phyloP scores from a whole-genome alignment of 2,329 filamentous ascomycete species.

The Celoporthe dispersa region DNA sequence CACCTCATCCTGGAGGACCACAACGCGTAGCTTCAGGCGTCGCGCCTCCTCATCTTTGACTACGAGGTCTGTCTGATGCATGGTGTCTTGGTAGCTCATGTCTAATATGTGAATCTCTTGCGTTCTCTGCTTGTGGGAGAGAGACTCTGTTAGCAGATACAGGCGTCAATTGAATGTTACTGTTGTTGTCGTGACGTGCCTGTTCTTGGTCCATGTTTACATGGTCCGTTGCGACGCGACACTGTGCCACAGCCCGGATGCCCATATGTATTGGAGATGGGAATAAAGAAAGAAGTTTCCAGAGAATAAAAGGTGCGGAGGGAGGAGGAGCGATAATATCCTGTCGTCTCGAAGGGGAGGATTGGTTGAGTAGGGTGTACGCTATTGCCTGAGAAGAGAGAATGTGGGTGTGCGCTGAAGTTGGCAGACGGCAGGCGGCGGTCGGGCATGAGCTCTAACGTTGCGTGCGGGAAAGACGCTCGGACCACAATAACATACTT shows the following conservation, averaged over 20 bases:
- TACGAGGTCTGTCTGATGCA: slow-evolving; percentile 69
- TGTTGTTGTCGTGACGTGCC: slow-evolving; percentile 36
- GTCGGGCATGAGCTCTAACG: neutral
- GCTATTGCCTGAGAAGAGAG: slow-evolving; percentile 6
- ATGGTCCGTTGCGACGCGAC: slow-evolving; percentile 36
- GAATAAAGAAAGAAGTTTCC: neutral
- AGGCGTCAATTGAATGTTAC: neutral
- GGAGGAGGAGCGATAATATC: neutral
- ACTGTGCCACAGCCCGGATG: slow-evolving; percentile 34
- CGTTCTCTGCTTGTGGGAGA: slow-evolving; percentile 42
- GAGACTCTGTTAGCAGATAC: slow-evolving; percentile 4
- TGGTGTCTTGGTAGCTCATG: slow-evolving; percentile 68
- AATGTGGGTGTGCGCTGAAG: slow-evolving; percentile 8
- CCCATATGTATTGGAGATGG: neutral
- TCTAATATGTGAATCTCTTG: slow-evolving; percentile 63
- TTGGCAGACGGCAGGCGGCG: neutral
- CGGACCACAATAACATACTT: slow-evolving; percentile 15
- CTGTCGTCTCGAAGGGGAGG: slow-evolving; percentile 5
- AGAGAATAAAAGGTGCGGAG: neutral
- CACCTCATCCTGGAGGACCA: slow-evolving; percentile 78
- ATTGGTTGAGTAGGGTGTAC: slow-evolving; percentile 3
- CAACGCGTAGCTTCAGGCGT: slow-evolving; percentile 67
- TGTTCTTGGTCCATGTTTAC: slow-evolving; percentile 44
- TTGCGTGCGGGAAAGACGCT: slow-evolving; percentile 11
- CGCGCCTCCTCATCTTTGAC: slow-evolving; percentile 77